Evolutionary conservation across 2,329 filamentous ascomycete genomes (phyloP), one percentile per base, ranked within the genome.

Genomic region (Fusarium sp.): DNA sequence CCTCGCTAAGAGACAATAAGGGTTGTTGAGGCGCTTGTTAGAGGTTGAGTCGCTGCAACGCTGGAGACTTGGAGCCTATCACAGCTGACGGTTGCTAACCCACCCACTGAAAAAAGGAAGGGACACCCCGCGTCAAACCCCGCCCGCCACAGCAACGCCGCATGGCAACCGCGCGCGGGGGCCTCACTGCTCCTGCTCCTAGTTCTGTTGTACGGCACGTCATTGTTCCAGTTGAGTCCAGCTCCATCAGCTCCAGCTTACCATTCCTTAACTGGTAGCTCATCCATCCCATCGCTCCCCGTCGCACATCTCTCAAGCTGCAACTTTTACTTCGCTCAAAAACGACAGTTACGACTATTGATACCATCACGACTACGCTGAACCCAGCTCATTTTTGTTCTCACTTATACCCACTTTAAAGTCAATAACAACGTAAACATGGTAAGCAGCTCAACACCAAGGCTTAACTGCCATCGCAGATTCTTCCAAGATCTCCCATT

Each of bases 81-180:
- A 63, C 11, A 23, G 26, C 33, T 6, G 6, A 15, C 5, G 18
- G 23, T 16, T 12, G 13, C 18, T 52, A 33, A 53, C 63, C 53
- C 37, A 66, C 42, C 57, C 52, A 41, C 44, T 57, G 46, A 50
- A 43, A 52, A 31, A 38, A 61, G 21, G 23, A 33, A 52, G 20
- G 49, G 28, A 41, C 53, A 70, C 67, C 67, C 67, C 67, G 67
- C 67, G 67, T 70, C 67, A 57, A 63, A 63, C 67, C 67, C 67
- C 63, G 67, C 66, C 53, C 63, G 47, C 53, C 57, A 52, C 54
- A 48, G 67, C 67, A 53, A 68, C 59, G 63, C 53, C 33, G 66
- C 67, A 52, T 49, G 29, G 64, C 65, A 58, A 47, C 41, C 39
- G 49, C 44, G 16, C 42, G 37, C 47, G 63, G 65, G 63, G 63